phyloP scores from a whole-genome alignment of 352 stramenopile genomes.

The Thalassiosira mediterranea region DNA sequence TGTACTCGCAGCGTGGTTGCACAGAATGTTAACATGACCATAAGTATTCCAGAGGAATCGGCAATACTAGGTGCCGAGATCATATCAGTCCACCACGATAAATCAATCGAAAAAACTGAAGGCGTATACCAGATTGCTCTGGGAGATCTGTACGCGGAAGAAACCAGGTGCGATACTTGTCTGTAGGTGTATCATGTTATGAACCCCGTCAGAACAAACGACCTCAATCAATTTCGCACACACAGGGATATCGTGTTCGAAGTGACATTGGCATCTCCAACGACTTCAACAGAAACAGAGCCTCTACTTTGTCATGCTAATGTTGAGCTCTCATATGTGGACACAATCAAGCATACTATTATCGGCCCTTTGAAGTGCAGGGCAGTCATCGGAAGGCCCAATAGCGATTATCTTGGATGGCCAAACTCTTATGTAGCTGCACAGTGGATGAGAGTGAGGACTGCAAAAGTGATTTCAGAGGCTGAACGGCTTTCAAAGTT shows the following conservation, averaged over 20 bases:
- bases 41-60: conserved; percentile 48
- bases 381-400: conserved; percentile 43
- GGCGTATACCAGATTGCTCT: conserved; percentile 48
- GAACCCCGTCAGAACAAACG: background rate
- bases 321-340: conserved; percentile 44
- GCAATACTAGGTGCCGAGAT: conserved; percentile 42
- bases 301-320: conserved; percentile 32
- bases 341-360: conserved; percentile 46
- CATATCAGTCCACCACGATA: conserved; percentile 53
- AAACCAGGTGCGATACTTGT: conserved; percentile 29
- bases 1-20: conserved; percentile 61
- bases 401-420: conserved; percentile 40
- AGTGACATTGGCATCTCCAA: conserved; percentile 38
- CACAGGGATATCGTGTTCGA: conserved; percentile 51
- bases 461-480: conserved; percentile 36
- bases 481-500: conserved; percentile 36
- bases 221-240: background rate
- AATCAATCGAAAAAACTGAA: conserved; percentile 34
- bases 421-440: conserved; percentile 45
- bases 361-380: conserved; percentile 30
- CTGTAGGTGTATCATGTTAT: background rate
- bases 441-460: conserved; percentile 53
- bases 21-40: conserved; percentile 70
- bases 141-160: conserved; percentile 71
- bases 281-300: conserved; percentile 3